Conservation (phyloP, 2,329 filamentous ascomycete species). For the Fusarium liriodendri region DNA sequence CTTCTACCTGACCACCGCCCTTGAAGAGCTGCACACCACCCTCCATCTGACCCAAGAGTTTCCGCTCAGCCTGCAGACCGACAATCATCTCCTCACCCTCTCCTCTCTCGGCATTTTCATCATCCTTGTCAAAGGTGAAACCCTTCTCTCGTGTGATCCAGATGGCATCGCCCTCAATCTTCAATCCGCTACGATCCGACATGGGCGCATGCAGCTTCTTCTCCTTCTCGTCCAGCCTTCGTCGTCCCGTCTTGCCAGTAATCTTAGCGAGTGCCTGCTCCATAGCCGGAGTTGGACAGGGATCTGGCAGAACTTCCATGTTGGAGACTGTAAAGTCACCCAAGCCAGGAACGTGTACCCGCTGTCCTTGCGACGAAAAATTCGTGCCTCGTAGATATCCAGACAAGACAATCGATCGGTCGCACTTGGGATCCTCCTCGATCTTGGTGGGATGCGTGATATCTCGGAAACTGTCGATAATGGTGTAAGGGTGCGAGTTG, state of each 20-base stretch:
- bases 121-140: conserved; percentile 78
- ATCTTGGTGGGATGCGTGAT: conserved; percentile 93
- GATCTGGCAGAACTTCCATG: conserved; percentile 91
- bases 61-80: conserved; percentile 84
- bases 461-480: conserved; percentile 95
- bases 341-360: conserved; percentile 91
- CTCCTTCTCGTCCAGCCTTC: conserved; percentile 93
- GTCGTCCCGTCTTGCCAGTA: conserved; percentile 82
- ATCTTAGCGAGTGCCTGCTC: conserved; percentile 88
- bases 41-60: conserved; percentile 83
- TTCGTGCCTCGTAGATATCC: conserved; percentile 96
- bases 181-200: conserved; percentile 95
- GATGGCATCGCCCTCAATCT: conserved; percentile 97
- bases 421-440: conserved; percentile 88
- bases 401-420: conserved; percentile 90
- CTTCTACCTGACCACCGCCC: conserved; percentile 75
- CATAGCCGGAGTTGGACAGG: conserved; percentile 93
- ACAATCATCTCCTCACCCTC: conserved; percentile 96
- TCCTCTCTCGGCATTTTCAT: conserved; percentile 80
- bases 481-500: conserved; percentile 93
- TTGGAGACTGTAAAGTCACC: conserved; percentile 87
- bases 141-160: conserved; percentile 82
- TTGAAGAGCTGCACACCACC: conserved; percentile 88
- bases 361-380: conserved; percentile 85
- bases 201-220: conserved; percentile 97